Percentiles rank a stretch among this genome's conserved stretches.
These are phyloP conservation scores for Salix suchowensis DNA, from an alignment of 345 rosid genomes.

Conservation along the genomic window DNA sequence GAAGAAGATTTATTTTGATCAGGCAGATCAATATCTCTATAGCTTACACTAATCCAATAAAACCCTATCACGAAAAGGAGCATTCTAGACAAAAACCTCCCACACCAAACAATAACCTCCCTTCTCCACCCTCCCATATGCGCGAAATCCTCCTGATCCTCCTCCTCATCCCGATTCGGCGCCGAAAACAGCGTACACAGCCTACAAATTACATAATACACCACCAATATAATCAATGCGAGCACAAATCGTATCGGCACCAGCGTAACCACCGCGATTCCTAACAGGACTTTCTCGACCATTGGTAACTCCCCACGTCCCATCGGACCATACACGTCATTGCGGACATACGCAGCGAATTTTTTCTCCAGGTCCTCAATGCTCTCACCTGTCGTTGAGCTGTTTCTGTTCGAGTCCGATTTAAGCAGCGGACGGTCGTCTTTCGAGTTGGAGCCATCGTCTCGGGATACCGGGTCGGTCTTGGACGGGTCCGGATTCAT, in stretches of 20 bases:
- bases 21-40: slow-evolving; percentile 26
- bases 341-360: slow-evolving; percentile 81
- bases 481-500: slow-evolving; percentile 34
- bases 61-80: slow-evolving; percentile 86
- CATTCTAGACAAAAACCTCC: slow-evolving; percentile 64
- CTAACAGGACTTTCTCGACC: slow-evolving; percentile 56
- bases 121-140: slow-evolving; percentile 94
- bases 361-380: slow-evolving; percentile 77
- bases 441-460: slow-evolving; percentile 32
- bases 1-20: slow-evolving; percentile 4
- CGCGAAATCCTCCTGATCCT: slow-evolving; percentile 86
- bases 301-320: slow-evolving; percentile 76
- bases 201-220: slow-evolving; percentile 75
- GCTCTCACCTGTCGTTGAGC: slow-evolving; percentile 21
- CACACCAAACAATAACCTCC: slow-evolving; percentile 53
- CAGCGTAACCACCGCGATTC: slow-evolving; percentile 56
- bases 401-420: slow-evolving; percentile 31
- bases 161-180: slow-evolving; percentile 58
- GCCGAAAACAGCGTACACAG: slow-evolving; percentile 69
- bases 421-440: slow-evolving; percentile 84
- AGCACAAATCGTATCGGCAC: slow-evolving; percentile 65
- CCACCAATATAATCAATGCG: slow-evolving; percentile 46
- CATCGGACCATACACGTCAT: slow-evolving; percentile 78
- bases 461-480: slow-evolving; percentile 5
- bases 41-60: slow-evolving; percentile 69